A percentile compares a stretch with the other conserved stretches of the same genome.
Evolutionary conservation across 148 eudicot genomes (phyloP).

Genomic region (Cornus suecica): DNA sequence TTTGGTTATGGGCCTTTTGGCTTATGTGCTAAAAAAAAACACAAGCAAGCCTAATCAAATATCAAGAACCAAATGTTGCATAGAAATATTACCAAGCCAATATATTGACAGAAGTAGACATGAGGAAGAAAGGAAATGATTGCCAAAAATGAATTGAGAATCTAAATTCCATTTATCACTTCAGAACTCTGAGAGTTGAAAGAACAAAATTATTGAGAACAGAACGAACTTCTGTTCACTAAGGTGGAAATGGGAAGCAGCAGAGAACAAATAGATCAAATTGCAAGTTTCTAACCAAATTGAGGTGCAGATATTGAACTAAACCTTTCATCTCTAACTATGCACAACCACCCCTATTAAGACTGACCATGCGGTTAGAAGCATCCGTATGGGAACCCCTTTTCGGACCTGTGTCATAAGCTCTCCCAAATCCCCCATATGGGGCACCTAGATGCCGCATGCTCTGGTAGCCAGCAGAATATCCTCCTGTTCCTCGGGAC

Average conservation of each 20-base stretch:
- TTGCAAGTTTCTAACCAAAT: background rate
- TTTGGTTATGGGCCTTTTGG: too few species aligned
- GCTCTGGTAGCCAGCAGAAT: constrained; percentile 23
- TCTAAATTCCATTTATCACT: background rate
- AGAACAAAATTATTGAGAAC: background rate
- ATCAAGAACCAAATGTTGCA: too few species aligned
- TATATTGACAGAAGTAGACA: background rate
- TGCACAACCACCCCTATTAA: constrained; percentile 50
- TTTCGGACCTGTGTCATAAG: constrained; percentile 20
- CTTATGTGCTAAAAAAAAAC: too few species aligned
- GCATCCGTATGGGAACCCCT: constrained; percentile 58
- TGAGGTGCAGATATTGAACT: background rate
- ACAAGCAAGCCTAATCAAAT: too few species aligned
- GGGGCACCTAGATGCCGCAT: constrained; percentile 28
- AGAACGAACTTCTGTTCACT: background rate
- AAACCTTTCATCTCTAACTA: constrained; percentile 7
- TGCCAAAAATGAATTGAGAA: background rate
- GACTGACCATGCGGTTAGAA: constrained; percentile 71
- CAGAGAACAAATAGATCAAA: background rate
- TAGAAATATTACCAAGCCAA: too few species aligned
- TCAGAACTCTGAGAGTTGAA: background rate
- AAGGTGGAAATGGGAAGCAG: background rate
- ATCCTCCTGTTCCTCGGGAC: constrained; percentile 31
- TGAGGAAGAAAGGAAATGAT: background rate
- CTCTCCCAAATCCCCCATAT: constrained; percentile 30